Conservation (phyloP, 495 filamentous ascomycete genomes). For the Parachaetomium inaequale region DNA sequence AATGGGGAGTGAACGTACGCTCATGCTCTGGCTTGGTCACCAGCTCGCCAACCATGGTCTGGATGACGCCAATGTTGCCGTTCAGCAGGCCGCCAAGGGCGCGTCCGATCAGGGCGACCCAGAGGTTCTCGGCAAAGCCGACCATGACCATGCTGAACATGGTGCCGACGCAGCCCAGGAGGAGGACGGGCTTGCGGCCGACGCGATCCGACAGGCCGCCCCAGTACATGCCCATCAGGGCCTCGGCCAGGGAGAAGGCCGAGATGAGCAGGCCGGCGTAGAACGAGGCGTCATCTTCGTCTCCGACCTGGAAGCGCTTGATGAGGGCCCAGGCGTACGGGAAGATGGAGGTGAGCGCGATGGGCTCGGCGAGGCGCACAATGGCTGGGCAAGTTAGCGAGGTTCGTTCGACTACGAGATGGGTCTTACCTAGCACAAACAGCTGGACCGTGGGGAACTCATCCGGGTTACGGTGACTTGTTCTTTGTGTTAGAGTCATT, state of each 20-base stretch:
- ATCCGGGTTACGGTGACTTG: conserved; percentile 50
- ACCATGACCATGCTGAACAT: conserved; percentile 75
- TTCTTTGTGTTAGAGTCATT: conserved; percentile 44
- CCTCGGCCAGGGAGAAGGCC: conserved; percentile 76
- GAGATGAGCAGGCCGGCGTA: conserved; percentile 83
- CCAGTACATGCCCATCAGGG: conserved; percentile 81
- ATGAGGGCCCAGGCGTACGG: conserved; percentile 85
- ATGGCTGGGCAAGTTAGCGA: conserved; percentile 29
- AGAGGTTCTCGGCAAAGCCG: conserved; percentile 76
- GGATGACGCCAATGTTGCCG: conserved; percentile 84
- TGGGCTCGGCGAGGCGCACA: conserved; percentile 77
- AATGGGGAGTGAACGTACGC: conserved; percentile 51
- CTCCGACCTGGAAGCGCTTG: conserved; percentile 65
- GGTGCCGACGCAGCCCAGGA: conserved; percentile 76
- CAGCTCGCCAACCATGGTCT: conserved; percentile 87
- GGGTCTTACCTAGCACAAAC: conserved; percentile 62
- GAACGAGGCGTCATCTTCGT: conserved; percentile 68
- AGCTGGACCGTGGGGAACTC: conserved; percentile 75
- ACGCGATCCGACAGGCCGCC: conserved; percentile 75
- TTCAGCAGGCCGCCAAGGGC: conserved; percentile 78
- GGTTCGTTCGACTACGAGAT: background rate
- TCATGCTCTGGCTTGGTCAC: conserved; percentile 77
- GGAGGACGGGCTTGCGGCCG: conserved; percentile 78
- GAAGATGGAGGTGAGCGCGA: conserved; percentile 82
- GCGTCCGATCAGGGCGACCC: conserved; percentile 70